A percentile compares a stretch with the other conserved stretches of the same genome.
Evolutionary conservation across 805 yeast species (phyloP).

Genomic region (Kluyveromyces starmeri): DNA sequence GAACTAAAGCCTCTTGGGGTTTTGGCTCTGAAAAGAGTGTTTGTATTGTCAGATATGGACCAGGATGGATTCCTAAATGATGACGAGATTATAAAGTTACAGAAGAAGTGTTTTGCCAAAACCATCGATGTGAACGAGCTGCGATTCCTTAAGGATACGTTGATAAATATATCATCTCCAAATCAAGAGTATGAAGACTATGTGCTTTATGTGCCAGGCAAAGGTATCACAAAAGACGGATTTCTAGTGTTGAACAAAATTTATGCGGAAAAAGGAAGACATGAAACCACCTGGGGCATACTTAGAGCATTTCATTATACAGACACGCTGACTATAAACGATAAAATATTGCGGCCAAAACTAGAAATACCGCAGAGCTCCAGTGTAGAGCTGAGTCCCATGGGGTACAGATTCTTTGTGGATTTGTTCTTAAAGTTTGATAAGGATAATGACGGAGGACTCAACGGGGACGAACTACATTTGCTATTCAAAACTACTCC

Average conservation of each 20-base stretch:
- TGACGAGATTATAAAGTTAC: constrained; percentile 61
- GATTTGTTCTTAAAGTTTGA: constrained; percentile 84
- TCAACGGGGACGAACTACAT: constrained; percentile 61
- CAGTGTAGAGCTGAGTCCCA: constrained; percentile 86
- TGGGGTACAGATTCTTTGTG: constrained; percentile 85
- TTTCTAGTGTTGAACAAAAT: constrained; percentile 69
- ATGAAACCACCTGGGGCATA: constrained; percentile 96
- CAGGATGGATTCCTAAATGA: constrained; percentile 79
- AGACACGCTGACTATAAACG: constrained; percentile 78
- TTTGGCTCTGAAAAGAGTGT: constrained; percentile 70
- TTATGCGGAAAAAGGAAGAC: constrained; percentile 86
- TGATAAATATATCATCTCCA: constrained; percentile 15
- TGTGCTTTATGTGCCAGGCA: constrained; percentile 28
- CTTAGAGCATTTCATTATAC: constrained; percentile 83
- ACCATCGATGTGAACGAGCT: constrained; percentile 43
- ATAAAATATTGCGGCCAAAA: constrained; percentile 68
- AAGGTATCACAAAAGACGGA: constrained; percentile 65
- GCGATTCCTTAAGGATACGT: constrained; percentile 34
- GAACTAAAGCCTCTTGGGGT: constrained; percentile 68
- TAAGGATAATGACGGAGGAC: constrained; percentile 93
- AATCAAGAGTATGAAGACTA: constrained; percentile 31
- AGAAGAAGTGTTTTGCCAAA: constrained; percentile 65
- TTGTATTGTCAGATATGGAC: constrained; percentile 78
- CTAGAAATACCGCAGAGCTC: constrained; percentile 65
- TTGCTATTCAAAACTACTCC: constrained; percentile 83